Conservation (phyloP, 192 early-diverging fungal genomes). For the Paraglomus brasilianum region DNA sequence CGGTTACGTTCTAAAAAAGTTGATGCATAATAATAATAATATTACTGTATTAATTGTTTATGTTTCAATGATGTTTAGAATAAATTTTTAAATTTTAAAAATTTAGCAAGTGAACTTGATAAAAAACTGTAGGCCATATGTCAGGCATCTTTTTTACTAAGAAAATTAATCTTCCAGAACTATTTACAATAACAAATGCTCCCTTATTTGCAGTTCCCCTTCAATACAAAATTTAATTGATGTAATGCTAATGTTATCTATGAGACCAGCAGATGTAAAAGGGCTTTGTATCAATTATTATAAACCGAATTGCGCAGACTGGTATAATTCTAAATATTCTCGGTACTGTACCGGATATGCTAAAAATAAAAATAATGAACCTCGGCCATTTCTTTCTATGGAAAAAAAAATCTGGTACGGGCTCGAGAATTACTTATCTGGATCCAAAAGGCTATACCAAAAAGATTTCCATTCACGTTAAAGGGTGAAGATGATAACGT, state of each 20-base stretch:
- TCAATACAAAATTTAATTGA: conserved; percentile 3
- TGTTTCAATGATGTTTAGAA: no score
- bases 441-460: conserved; percentile 14
- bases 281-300: conserved; percentile 3
- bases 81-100: no score
- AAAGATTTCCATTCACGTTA: background rate
- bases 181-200: no score
- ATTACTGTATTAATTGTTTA: no score
- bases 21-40: no score
- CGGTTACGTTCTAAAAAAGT: no score
- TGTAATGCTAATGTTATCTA: conserved; percentile 16
- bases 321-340: conserved; percentile 6
- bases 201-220: background rate
- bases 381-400: conserved; percentile 6
- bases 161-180: no score
- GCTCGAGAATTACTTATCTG: background rate
- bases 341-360: conserved; percentile 7
- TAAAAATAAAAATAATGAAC: background rate
- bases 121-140: no score
- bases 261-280: conserved; percentile 7
- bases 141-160: no score
- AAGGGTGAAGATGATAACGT: background rate
- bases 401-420: conserved; percentile 1
- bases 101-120: no score
- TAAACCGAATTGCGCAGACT: background rate